Evolutionary conservation across 2,329 filamentous ascomycete species (phyloP).

Genomic region (Epichloe hybrida): DNA sequence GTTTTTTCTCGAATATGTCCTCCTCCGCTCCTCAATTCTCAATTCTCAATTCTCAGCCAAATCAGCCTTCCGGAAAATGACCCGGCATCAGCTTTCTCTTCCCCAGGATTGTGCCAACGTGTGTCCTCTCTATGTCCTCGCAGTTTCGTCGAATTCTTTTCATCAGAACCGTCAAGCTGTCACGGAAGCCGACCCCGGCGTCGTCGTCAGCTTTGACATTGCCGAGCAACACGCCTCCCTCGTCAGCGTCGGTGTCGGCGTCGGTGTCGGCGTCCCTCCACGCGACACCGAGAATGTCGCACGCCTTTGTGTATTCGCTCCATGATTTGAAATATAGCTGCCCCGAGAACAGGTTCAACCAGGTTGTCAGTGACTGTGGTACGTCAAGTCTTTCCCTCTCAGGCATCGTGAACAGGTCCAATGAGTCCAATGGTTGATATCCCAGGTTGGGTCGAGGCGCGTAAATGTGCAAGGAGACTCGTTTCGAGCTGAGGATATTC

Average conservation of each 20-base stretch:
- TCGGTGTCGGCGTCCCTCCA: constrained; percentile 15
- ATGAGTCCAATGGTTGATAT: constrained; percentile 6
- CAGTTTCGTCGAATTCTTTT: constrained; percentile 19
- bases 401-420: constrained; percentile 11
- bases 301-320: constrained; percentile 39
- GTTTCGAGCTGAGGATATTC: constrained; percentile 18
- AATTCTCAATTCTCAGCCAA: too few species aligned
- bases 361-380: not conserved
- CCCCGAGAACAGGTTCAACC: constrained; percentile 54
- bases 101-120: constrained; percentile 20
- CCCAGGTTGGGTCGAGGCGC: constrained; percentile 27
- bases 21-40: not conserved
- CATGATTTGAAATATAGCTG: constrained; percentile 47
- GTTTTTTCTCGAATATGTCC: not conserved
- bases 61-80: not conserved
- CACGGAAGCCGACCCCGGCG: constrained; percentile 4
- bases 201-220: not conserved
- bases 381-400: not conserved
- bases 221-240: not conserved
- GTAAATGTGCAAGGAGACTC: constrained; percentile 36
- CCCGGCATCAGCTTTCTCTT: constrained; percentile 9
- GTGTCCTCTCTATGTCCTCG: constrained; percentile 22
- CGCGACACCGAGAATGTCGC: constrained; percentile 37
- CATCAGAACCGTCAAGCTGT: constrained; percentile 16
- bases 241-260: constrained; percentile 8